Evolutionary conservation across 768 basidiomycete genomes (phyloP), one percentile per base, ranked within the genome.

Genomic region (Amanita polypyramis): DNA sequence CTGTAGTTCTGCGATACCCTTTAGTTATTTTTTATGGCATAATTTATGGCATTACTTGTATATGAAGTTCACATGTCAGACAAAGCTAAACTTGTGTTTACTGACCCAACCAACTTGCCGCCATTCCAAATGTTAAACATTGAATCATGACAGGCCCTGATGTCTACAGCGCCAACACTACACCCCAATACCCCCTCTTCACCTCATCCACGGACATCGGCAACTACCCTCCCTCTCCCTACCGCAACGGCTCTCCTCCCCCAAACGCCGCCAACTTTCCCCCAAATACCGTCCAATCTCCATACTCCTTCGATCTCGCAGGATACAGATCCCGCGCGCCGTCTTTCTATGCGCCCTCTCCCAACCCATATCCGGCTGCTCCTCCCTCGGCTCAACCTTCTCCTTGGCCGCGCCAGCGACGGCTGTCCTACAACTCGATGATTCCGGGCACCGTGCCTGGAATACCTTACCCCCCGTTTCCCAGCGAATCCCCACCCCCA

Each of bases 201-300:
- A 40, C 42, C 15, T 39, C 47, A 2, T 39, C 47, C 11, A n/a
- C 11, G 14, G 47, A 49, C 5, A 12, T 49, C 12, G 30, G 11
- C 11, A 42, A 42, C 19, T 42, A 49, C 19, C 47, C 47, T 15
- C 47, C 47, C 11, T 49, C 47, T 23, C 47, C 47, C 10, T 49
- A 49, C 33, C 47, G 47, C 12, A 33, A 39, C 40, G 12, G 25
- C n/a, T 49, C 47, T 8, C 47, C 47, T 9, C 38, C 42, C n/a
- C 47, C 47, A 7, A 29, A 11, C 23, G n/a, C n/a, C n/a, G 23
- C 21, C 4, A 37, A 40, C 14, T 20, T 40, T n/a, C n/a, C 38
- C 1, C 46, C 29, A 17, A 49, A 42, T 21, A 49, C 47, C 23
- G 40, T 49, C 6, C 29, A n/a, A 34, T 49, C 42, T 12, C 47